Evolutionary conservation across 805 yeast genomes (phyloP), one percentile per base, ranked within the genome.

Genomic region (Starmerella floricola): DNA sequence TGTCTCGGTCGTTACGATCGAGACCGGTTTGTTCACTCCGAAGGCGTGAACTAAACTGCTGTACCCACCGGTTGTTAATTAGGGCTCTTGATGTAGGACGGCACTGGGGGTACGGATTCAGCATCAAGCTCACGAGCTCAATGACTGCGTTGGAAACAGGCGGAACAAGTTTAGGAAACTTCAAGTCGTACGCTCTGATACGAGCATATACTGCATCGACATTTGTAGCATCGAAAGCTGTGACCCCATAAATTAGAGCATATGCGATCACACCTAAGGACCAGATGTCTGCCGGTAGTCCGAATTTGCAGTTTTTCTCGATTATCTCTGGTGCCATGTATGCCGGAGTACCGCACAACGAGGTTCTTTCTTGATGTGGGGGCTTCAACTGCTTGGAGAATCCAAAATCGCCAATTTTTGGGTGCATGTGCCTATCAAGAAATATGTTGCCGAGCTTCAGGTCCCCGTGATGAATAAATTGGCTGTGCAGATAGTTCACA

Each of bases 321-420:
- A 88, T 68, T 18, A 91, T 94, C 65, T 88, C 98, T 4, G 97
- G 98, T 0, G 98, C 98, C 61, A 91, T 88, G 62, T 91, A 91
- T 61, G 88, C 86, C 47, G 97, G 97, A 19, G 98, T 88, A 40
- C 98, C 98, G 61, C 97, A 91, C 43, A 88, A 81, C 34, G 95
- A 85, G 57, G 78, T 83, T 57, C 86, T 82, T 52, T 83, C 73
- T 37, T 83, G 82, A 42, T 72, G 72, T 23, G 72, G 67, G n/a
- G 76, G 67, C 36, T 78, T 78, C 46, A 88, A 69, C 13, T 82
- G 79, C 1, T 95, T 82, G 16, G 98, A 97, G 48, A 88, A 71
- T 20, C 98, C 98, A 65, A 88, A 91, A 62, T 88, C 98, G 51
- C 97, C 96, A 48, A 88, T 78, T 59, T 87, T 88, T 56, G 88